Evolutionary conservation across 345 rosid genomes (phyloP), one percentile per base, ranked within the genome.

Genomic region (Pugionium dolabratum): DNA sequence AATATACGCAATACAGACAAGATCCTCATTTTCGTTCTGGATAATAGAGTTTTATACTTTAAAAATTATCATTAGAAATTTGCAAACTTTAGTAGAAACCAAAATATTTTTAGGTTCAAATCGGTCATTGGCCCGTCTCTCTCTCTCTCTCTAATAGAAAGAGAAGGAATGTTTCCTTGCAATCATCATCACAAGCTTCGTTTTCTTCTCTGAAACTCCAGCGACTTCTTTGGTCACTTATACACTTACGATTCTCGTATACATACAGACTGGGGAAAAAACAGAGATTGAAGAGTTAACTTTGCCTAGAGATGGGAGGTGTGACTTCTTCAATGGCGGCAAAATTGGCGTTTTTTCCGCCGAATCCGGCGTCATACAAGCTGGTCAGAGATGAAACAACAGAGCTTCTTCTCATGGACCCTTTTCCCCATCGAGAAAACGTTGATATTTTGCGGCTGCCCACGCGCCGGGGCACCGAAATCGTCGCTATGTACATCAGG

Each of bases 291-390:
- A 39, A 43, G 37, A 32, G 76, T 39, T 56, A 36, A 51, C 9
- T 42, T n/a, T n/a, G 29, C 49, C 59, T 50, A 6, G 40, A 67
- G 56, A 86, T 93, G 97, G 97, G 97, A 32, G 96, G 97, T 67
- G 94, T 93, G 54, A 85, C 97, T 26, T 93, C 98, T 32, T 88
- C 98, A n/a, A 90, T 93, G 97, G 97, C 98, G 28, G 96, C 96
- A 7, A 93, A 90, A 69, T 84, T 93, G 54, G 97, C 98, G 6
- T 93, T 93, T 74, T 93, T 90, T 60, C 94, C 96, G 1, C 98
- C 97, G 41, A 93, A 76, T 87, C 98, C 97, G 32, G 89, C 97
- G 2, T 82, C 98, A 8, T 93, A 93, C 81, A 88, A 79, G 83
- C 67, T 90, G 2, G 39, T 77, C 47, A 81, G 76, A 29, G 91